Base-by-base conservation (phyloP, 257 asterid genomes). In the Penstemon barbatus region DNA sequence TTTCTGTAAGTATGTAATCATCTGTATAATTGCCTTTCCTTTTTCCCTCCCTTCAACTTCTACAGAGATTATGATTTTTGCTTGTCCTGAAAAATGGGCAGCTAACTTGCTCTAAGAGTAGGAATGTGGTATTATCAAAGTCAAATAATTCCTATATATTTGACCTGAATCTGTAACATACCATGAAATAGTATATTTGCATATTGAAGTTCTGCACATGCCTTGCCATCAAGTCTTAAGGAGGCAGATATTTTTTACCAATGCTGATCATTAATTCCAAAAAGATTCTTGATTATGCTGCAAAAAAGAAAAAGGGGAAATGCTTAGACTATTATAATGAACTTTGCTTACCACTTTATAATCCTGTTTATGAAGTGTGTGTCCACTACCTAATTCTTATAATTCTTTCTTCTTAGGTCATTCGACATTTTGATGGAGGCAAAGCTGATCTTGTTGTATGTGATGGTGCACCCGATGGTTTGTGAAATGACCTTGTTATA, bases 401-500 rank as follows among this genome's bases (percentile, higher is more conserved):
- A 52, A 68, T 68, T 70, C 40, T 59, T 62, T 70, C 52, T 73
- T 71, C 57, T 71, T 71, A 94, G 99, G 97, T 94, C 71, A 94
- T 94, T 75, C 83, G 97, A 67, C 97, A 91, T 87, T 94, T 94
- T 84, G 98, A 94, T 80, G 97, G 99, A 77, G 94, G 99, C 88
- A 91, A 94, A 77, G 97, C 99, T 65, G 97, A 94, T 82, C 90
- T 94, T 68, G 97, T 94, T 76, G 33, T 25, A 25, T 25, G 33
- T 25, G 33, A 25, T 25, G 33, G 33, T 25, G 33, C 33, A 25
- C 33, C 33, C 33, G 33, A 25, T 25, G 33, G 33, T 25, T 25
- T 25, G 33, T 25, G 33, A 25, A 25, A 2, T 25, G 33, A 25
- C 33, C 33, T 1, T 25, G 33, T 2, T 25, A 25, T 25, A 25